phyloP scores from a whole-genome alignment of 192 early-diverging fungal genomes.

The Neocallimastix lanati region DNA sequence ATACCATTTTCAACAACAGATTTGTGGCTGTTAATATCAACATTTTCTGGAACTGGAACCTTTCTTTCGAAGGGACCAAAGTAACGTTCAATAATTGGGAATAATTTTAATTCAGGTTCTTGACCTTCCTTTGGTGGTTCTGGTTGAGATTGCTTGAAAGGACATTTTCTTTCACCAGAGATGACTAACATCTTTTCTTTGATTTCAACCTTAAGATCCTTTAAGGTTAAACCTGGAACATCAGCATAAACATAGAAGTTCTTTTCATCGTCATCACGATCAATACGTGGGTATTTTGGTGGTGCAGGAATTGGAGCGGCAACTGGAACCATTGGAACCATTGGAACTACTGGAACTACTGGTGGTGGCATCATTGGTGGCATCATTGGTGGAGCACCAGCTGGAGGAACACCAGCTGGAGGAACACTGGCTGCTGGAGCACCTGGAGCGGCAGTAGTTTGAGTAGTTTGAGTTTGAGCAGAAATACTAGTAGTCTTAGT shows the following conservation, averaged over 20 bases:
- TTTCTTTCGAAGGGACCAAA: background rate
- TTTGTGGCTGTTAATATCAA: background rate
- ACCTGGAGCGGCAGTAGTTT: too few species aligned
- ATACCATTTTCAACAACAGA: background rate
- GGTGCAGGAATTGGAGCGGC: too few species aligned
- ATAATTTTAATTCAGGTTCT: background rate
- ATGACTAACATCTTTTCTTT: background rate
- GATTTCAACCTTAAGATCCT: background rate
- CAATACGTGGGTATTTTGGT: background rate
- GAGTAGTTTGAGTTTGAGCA: too few species aligned
- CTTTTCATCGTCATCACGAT: background rate
- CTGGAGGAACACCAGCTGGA: too few species aligned
- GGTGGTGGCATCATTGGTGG: background rate
- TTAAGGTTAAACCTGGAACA: background rate
- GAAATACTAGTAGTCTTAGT: too few species aligned
- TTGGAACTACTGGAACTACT: background rate
- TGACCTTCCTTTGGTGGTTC: background rate
- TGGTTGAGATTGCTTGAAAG: background rate
- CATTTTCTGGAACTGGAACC: background rate
- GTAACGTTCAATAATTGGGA: background rate
- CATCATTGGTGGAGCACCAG: too few species aligned
- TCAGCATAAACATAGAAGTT: background rate
- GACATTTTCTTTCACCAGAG: background rate
- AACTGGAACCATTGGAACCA: background rate
- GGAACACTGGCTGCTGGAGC: too few species aligned